These are phyloP conservation scores for Nicotiana attenuata DNA, from an alignment of 257 asterid genomes.

Conservation along the genomic window DNA sequence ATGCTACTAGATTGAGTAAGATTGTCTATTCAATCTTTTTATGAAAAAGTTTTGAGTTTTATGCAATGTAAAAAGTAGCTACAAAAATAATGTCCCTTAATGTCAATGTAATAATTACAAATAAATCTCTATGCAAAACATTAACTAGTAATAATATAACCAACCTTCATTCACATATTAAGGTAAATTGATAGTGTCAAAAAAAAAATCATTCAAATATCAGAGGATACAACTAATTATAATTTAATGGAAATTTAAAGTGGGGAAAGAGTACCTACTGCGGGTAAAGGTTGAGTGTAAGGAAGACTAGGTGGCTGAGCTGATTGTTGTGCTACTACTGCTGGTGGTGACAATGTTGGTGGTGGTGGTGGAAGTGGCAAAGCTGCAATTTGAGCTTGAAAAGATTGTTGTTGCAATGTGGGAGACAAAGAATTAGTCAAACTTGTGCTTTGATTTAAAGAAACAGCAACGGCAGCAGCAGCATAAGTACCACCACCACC, in stretches of 20 bases:
- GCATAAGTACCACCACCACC: conserved; percentile 1
- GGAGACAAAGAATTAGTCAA: conserved; percentile 23
- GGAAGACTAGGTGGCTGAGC: conserved; percentile 4
- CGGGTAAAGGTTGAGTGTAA: conserved; percentile 40
- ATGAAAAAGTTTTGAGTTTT: no score
- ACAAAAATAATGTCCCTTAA: no score
- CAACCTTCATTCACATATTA: no score
- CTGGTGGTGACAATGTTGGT: not conserved
- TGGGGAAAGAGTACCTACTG: conserved; percentile 51
- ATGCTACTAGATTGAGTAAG: not conserved
- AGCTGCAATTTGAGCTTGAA: conserved; percentile 13
- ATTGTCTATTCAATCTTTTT: no score
- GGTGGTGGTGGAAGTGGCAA: conserved; percentile 32
- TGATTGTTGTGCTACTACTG: not conserved
- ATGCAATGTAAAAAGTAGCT: no score
- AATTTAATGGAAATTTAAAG: not conserved
- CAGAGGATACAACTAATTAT: not conserved
- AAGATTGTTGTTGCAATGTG: conserved; percentile 33
- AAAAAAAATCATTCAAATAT: no score
- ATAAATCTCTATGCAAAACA: no score
- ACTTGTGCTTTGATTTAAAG: conserved; percentile 2
- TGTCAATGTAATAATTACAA: no score
- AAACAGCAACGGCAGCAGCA: not conserved
- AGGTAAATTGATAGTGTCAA: no score
- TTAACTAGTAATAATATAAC: no score